These are phyloP conservation scores for Pedinophyceae sp. DNA, from an alignment of 139 green algal species.

Conservation along the genomic window DNA sequence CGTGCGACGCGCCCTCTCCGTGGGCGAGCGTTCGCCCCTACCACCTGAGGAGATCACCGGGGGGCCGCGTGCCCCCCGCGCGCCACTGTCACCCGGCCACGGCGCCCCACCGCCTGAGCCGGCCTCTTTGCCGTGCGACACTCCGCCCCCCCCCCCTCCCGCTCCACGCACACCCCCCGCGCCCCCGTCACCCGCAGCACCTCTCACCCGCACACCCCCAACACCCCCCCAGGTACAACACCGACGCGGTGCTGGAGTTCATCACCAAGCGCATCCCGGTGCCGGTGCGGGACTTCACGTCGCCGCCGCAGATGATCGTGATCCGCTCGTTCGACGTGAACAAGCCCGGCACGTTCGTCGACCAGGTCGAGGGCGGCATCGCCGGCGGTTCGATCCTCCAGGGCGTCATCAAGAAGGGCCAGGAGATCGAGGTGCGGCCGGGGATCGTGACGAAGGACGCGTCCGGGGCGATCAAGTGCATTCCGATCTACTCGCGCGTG, in stretches of 20 bases:
- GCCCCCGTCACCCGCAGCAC: too few species aligned
- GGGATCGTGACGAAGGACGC: slow-evolving; percentile 95
- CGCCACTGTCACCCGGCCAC: too few species aligned
- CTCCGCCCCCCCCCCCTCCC: too few species aligned
- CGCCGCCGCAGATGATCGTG: slow-evolving; percentile 96
- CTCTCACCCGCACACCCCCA: too few species aligned
- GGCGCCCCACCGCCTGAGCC: too few species aligned
- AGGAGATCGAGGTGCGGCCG: slow-evolving; percentile 91
- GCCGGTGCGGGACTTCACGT: slow-evolving; percentile 75
- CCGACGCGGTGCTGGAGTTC: slow-evolving; percentile 98
- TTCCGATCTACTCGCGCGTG: slow-evolving; percentile 91
- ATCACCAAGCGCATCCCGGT: slow-evolving; percentile 83
- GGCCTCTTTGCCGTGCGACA: too few species aligned
- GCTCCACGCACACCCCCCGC: too few species aligned
- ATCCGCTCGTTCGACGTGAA: slow-evolving; percentile 99
- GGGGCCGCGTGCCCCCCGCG: too few species aligned
- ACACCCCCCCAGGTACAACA: too few species aligned
- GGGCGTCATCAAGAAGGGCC: slow-evolving; percentile 75
- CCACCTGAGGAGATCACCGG: too few species aligned
- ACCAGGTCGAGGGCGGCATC: slow-evolving; percentile 92
- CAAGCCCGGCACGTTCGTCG: slow-evolving; percentile 91
- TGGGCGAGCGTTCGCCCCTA: too few species aligned
- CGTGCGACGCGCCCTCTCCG: too few species aligned
- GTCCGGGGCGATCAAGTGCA: slow-evolving; percentile 73
- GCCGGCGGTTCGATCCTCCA: slow-evolving; percentile 89